phyloP scores from a whole-genome alignment of 352 stramenopile species.

The Plasmopara viticola region DNA sequence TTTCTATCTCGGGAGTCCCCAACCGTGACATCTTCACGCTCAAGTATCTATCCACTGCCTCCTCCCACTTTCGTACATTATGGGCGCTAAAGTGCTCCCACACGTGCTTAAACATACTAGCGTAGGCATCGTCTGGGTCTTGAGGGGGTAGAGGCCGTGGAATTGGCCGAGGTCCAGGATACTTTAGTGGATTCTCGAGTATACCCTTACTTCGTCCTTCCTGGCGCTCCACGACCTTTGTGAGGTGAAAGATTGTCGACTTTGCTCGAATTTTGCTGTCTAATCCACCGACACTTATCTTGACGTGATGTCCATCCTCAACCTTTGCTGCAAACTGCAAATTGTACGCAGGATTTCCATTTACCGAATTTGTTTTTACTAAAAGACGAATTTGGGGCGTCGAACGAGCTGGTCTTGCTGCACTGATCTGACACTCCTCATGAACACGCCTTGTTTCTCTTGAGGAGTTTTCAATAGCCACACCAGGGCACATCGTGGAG shows the following conservation, averaged over 20 bases:
- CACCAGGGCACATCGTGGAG: slow-evolving; percentile 2
- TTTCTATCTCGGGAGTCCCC: background rate
- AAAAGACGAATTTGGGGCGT: slow-evolving; percentile 18
- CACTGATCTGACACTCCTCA: background rate
- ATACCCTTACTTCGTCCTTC: slow-evolving; percentile 14
- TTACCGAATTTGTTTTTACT: slow-evolving; percentile 23
- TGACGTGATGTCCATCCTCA: slow-evolving; percentile 20
- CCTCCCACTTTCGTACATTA: slow-evolving; percentile 12
- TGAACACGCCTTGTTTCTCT: background rate
- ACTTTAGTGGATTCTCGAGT: background rate
- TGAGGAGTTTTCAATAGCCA: slow-evolving; percentile 1
- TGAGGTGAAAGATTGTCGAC: slow-evolving; percentile 19
- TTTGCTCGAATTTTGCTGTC: slow-evolving; percentile 25
- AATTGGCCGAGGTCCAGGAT: slow-evolving; percentile 12
- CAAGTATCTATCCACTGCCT: slow-evolving; percentile 12
- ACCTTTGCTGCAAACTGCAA: slow-evolving; percentile 16
- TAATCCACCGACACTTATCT: slow-evolving; percentile 21
- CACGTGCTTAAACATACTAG: slow-evolving; percentile 13
- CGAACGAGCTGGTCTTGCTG: slow-evolving; percentile 3
- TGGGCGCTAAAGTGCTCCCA: slow-evolving; percentile 19
- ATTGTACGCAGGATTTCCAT: slow-evolving; percentile 28
- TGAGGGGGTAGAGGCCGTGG: slow-evolving; percentile 5
- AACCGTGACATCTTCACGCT: slow-evolving; percentile 2
- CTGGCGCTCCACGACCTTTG: slow-evolving; percentile 16
- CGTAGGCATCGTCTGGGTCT: slow-evolving; percentile 16